Conservation (phyloP, 495 filamentous ascomycete species). For the Tuber indicum region DNA sequence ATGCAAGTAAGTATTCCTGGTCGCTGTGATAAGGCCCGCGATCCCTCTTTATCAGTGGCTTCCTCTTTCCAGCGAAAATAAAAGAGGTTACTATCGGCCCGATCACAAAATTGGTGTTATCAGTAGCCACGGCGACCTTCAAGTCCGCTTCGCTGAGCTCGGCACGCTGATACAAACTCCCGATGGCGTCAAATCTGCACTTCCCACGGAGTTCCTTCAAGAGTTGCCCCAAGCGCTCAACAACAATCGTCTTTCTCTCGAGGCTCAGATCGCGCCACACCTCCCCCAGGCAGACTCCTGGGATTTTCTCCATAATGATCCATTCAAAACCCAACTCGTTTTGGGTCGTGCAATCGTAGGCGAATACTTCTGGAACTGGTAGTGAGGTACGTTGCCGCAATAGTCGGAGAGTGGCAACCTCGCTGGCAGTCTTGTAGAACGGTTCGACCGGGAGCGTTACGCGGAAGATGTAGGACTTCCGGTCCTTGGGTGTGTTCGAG, state of each 20-base stretch:
- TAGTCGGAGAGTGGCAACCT: too few relatives aligned
- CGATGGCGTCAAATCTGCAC: conserved; percentile 43
- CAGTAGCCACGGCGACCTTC: conserved; percentile 1
- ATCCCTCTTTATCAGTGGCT: conserved; percentile 26
- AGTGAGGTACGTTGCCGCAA: too few relatives aligned
- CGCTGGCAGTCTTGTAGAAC: too few relatives aligned
- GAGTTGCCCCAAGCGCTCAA: conserved; percentile 44
- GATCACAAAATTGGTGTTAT: conserved; percentile 18
- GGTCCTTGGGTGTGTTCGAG: not conserved
- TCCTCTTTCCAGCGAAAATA: conserved; percentile 33
- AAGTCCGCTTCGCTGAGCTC: conserved; percentile 6
- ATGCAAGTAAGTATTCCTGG: conserved; percentile 39
- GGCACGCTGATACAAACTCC: conserved; percentile 41
- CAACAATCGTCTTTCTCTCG: conserved; percentile 43
- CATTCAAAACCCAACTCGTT: too few relatives aligned
- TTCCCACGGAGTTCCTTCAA: conserved; percentile 36
- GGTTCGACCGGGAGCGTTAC: too few relatives aligned
- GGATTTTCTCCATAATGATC: too few relatives aligned
- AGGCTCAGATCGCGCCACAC: conserved; percentile 45
- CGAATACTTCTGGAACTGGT: too few relatives aligned
- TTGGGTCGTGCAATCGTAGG: too few relatives aligned
- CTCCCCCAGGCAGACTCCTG: conserved; percentile 45
- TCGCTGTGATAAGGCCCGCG: conserved; percentile 38
- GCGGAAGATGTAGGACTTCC: too few relatives aligned
- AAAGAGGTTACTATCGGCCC: conserved; percentile 42